A percentile compares a stretch with the other conserved stretches of the same genome.
phyloP scores from a whole-genome alignment of 2,329 filamentous ascomycete species.

The Ophiocordyceps camponoti-rufipedis region DNA sequence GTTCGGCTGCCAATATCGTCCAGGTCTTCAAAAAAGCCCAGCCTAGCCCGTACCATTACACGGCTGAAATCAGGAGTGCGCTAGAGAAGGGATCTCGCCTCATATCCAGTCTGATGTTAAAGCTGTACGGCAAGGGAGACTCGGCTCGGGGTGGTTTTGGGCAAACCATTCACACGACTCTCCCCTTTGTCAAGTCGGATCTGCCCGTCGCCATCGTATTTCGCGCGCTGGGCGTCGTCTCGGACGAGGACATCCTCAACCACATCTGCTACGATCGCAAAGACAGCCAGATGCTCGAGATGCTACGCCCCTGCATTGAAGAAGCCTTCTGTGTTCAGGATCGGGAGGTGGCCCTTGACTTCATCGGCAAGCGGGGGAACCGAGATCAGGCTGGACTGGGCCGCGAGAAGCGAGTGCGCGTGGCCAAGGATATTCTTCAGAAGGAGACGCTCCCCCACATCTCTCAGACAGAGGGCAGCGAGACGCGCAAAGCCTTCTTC shows the following conservation, averaged over 20 bases:
- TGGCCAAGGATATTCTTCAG: slow-evolving; percentile 85
- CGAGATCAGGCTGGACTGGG: slow-evolving; percentile 40
- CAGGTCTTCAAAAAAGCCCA: slow-evolving; percentile 97
- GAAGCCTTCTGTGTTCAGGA: slow-evolving; percentile 95
- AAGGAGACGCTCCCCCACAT: slow-evolving; percentile 96
- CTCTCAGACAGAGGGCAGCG: slow-evolving; percentile 82
- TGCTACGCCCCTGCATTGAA: slow-evolving; percentile 92
- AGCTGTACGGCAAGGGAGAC: slow-evolving; percentile 75
- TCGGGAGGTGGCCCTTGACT: slow-evolving; percentile 82
- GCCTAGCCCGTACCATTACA: slow-evolving; percentile 81
- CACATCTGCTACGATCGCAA: slow-evolving; percentile 93
- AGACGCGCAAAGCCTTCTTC: slow-evolving; percentile 95
- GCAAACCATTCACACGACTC: slow-evolving; percentile 72
- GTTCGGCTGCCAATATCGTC: slow-evolving; percentile 94
- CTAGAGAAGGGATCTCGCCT: slow-evolving; percentile 90
- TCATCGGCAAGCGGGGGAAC: slow-evolving; percentile 83
- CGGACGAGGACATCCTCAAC: slow-evolving; percentile 93
- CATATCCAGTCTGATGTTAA: slow-evolving; percentile 83
- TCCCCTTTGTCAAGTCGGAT: slow-evolving; percentile 88
- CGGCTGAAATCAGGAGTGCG: slow-evolving; percentile 90
- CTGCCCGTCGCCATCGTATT: slow-evolving; percentile 93
- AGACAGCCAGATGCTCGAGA: slow-evolving; percentile 93
- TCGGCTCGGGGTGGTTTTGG: slow-evolving; percentile 60
- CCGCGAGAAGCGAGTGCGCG: slow-evolving; percentile 75
- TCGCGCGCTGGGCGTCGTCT: slow-evolving; percentile 85